phyloP scores from a whole-genome alignment of 768 basidiomycete species.

The Tricholoma matsutake region DNA sequence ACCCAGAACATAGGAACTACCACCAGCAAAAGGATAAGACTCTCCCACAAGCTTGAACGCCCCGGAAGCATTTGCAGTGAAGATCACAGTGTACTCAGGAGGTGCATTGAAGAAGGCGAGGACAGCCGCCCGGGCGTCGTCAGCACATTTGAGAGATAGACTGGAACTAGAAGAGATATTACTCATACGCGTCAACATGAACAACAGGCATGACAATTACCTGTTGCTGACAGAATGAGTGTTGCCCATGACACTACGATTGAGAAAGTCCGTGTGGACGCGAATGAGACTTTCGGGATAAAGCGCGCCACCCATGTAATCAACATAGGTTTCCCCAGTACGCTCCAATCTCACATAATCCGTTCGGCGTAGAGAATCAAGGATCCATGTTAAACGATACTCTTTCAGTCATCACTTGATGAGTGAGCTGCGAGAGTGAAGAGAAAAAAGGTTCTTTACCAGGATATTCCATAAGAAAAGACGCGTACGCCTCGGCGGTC shows the following conservation, averaged over 20 bases:
- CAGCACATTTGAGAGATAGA: slow-evolving; percentile 61
- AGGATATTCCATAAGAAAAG: slow-evolving; percentile 45
- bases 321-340: slow-evolving; percentile 72
- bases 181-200: not conserved
- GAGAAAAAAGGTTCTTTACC: slow-evolving; percentile 19
- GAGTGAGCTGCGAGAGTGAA: not conserved
- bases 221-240: slow-evolving; percentile 83
- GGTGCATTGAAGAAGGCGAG: slow-evolving; percentile 77
- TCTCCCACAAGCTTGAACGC: slow-evolving; percentile 84
- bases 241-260: slow-evolving; percentile 67
- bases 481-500: slow-evolving; percentile 41
- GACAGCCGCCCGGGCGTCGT: slow-evolving; percentile 69
- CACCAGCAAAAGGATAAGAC: slow-evolving; percentile 63
- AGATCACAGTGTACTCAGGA: slow-evolving; percentile 74
- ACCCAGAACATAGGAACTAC: slow-evolving; percentile 63
- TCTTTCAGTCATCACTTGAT: slow-evolving; percentile 31
- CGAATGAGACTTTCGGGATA: slow-evolving; percentile 77
- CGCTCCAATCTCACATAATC: slow-evolving; percentile 61
- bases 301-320: slow-evolving; percentile 83
- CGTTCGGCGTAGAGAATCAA: slow-evolving; percentile 62
- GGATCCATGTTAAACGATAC: slow-evolving; percentile 66
- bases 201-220: slow-evolving; percentile 43
- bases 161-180: slow-evolving; percentile 48
- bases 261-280: slow-evolving; percentile 68
- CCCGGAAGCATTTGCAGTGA: slow-evolving; percentile 76